Conservation (phyloP, 1,139 yeast genomes). For the Sugiyamaella neomexicana region DNA sequence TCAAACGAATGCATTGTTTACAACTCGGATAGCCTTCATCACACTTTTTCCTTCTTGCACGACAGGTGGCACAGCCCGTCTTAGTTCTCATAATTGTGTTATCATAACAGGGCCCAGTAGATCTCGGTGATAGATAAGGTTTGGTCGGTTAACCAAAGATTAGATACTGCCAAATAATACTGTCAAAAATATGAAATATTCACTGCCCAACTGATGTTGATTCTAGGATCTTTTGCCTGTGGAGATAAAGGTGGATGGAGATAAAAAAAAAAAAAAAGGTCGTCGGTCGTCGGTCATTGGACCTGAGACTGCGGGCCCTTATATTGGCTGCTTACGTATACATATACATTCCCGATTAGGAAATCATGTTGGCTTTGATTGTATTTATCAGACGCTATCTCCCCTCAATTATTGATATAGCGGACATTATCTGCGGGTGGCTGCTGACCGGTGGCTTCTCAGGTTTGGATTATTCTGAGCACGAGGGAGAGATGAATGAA, state of each 20-base stretch:
- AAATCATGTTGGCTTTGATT: background rate
- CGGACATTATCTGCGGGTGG: background rate
- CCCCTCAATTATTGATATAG: background rate
- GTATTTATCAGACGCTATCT: background rate
- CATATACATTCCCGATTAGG: background rate
- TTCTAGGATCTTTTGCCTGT: no score
- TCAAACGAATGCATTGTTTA: conserved; percentile 16
- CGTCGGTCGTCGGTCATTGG: no score
- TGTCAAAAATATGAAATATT: no score
- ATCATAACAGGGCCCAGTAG: background rate
- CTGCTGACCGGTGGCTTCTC: no score
- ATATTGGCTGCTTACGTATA: background rate
- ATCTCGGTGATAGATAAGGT: background rate
- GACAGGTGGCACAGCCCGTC: conserved; percentile 19
- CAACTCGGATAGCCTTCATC: conserved; percentile 18
- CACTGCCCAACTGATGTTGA: no score
- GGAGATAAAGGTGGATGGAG: no score
- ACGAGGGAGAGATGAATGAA: no score
- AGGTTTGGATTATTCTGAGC: no score
- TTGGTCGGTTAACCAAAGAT: background rate
- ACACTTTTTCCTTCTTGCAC: conserved; percentile 19
- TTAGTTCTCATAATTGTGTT: conserved; percentile 14
- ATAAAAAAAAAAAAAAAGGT: no score
- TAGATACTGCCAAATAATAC: background rate
- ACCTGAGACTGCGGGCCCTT: background rate